Evolutionary conservation across 2,329 filamentous ascomycete species (phyloP), one percentile per base, ranked within the genome.

Genomic region (Fusarium oligoseptatum): DNA sequence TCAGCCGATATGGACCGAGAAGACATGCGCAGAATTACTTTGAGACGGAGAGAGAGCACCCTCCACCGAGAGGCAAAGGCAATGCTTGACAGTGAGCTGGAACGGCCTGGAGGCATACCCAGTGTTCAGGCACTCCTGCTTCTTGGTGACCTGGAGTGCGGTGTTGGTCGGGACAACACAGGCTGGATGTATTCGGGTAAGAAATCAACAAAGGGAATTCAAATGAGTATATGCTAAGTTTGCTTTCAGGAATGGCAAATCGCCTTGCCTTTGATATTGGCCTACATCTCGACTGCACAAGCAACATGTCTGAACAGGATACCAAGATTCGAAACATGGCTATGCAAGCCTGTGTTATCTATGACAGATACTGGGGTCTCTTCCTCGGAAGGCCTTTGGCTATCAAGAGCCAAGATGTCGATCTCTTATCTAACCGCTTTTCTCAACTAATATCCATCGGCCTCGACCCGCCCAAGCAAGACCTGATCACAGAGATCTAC

Each of bases 301-400:
- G 79, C 32, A 84, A 83, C 4, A 82, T 88, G 36, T 80, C 84
- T 6, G 85, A 87, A 24, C 81, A 83, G 15, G 88, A 89, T 68
- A 81, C 84, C 4, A 82, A 84, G 37, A 85, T 88, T 58, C 82
- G 87, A 6, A 87, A 86, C 57, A 87, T 88, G 84, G 86, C 84
- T 14, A 85, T 89, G 76, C 83, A 85, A 71, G 87, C 88, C 2
- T 88, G 86, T 66, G 84, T 88, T 8, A 84, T 88, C 68, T 87
- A 88, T 67, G 88, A 89, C 80, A 86, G 86, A 76, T 87, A 88
- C 71, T 89, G 87, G 87, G 86, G 88, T 0, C 79, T 89, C n/a
- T 88, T 88, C 73, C 81, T 89, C 8, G 88, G 88, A 11, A 82
- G 88, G 12, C 88, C 88, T 2, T 86, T 87, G 1, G 85, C 85